These are phyloP conservation scores for Zygosaccharomyces pseudorouxii DNA, from an alignment of 805 yeast genomes.

Conservation along the genomic window DNA sequence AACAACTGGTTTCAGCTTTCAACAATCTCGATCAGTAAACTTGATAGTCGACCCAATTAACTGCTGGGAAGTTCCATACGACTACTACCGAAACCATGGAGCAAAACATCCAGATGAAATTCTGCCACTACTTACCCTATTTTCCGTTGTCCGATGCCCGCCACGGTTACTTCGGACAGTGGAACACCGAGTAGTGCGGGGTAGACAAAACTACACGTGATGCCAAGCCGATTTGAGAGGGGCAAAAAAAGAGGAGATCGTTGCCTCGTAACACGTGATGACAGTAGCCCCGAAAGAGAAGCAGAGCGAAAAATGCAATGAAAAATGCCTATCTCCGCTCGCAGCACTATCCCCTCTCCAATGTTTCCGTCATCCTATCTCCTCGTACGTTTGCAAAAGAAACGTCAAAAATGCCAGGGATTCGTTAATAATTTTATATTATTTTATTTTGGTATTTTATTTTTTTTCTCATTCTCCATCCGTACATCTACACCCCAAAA, in stretches of 20 bases:
- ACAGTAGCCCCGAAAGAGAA: too few relatives aligned
- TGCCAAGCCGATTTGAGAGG: too few relatives aligned
- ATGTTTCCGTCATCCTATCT: background rate
- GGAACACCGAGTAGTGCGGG: background rate
- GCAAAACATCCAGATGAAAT: too few relatives aligned
- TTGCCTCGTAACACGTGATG: background rate
- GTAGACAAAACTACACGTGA: background rate
- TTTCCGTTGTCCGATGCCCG: background rate
- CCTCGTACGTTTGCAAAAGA: background rate
- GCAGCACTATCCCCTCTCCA: background rate
- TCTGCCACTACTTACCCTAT: background rate
- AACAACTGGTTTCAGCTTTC: background rate
- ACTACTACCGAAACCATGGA: too few relatives aligned
- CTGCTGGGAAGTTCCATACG: background rate
- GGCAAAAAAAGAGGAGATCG: background rate
- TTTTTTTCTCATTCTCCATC: background rate
- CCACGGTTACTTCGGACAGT: background rate
- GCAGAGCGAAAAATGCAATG: too few relatives aligned
- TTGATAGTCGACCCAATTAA: background rate
- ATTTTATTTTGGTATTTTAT: background rate
- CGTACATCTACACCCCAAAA: constrained; percentile 1
- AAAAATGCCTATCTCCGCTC: too few relatives aligned
- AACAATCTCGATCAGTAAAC: background rate
- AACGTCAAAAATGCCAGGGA: background rate
- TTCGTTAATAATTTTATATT: background rate